These are phyloP conservation scores for Cardamine resedifolia DNA, from an alignment of 345 rosid genomes.

Conservation along the genomic window DNA sequence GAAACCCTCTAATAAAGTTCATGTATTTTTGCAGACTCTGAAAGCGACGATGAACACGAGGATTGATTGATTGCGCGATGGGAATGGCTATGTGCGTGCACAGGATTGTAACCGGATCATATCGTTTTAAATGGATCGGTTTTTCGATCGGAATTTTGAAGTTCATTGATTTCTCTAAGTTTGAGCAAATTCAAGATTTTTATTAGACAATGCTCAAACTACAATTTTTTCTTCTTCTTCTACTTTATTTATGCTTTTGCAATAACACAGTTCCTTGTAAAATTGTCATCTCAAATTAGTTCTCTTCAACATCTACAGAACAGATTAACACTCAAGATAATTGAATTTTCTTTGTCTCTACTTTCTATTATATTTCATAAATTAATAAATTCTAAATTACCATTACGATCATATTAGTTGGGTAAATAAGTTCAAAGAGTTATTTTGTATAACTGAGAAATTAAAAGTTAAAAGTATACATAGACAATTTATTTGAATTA, in stretches of 20 bases:
- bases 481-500: no score
- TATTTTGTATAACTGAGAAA: no score
- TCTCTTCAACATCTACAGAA: not conserved
- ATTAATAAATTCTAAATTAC: not conserved
- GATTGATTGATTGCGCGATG: constrained; percentile 56
- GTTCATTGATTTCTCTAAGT: constrained; percentile 15
- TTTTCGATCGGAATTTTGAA: not conserved
- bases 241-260: not conserved
- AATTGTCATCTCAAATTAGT: not conserved
- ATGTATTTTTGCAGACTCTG: constrained; percentile 64
- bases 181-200: constrained; percentile 29
- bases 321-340: not conserved
- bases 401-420: no score
- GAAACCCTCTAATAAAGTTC: not conserved
- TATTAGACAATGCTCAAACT: not conserved
- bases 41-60: constrained; percentile 73
- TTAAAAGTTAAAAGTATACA: no score
- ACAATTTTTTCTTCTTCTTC: not conserved
- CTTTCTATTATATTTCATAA: not conserved
- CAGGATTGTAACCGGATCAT: constrained; percentile 3
- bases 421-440: no score
- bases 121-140: constrained; percentile 16
- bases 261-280: constrained; percentile 5
- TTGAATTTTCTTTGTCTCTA: not conserved
- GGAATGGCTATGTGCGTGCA: not conserved